Percentiles rank a stretch among this genome's conserved stretches.
phyloP scores from a whole-genome alignment of 768 basidiomycete species.

The Termitomyces sp. region DNA sequence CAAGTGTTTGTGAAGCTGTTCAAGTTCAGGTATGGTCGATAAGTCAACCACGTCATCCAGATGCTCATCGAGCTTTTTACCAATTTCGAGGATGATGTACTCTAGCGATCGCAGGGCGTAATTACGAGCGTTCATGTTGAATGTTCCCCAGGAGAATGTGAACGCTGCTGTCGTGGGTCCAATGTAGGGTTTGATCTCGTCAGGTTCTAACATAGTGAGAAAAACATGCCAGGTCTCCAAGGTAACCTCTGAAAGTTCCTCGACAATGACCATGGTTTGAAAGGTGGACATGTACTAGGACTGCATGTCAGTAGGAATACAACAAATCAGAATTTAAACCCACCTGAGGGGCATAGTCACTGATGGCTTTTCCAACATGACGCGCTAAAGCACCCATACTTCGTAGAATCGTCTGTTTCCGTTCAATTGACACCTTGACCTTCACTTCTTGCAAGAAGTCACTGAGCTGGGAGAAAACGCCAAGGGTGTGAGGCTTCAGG shows the following conservation, averaged over 20 bases:
- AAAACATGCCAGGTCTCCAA: constrained; percentile 80
- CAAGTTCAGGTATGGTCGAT: constrained; percentile 64
- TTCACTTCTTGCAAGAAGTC: constrained; percentile 83
- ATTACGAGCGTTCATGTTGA: constrained; percentile 48
- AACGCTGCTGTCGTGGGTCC: constrained; percentile 87
- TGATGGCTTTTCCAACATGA: constrained; percentile 67
- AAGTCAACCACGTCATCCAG: constrained; percentile 82
- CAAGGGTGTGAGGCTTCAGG: constrained; percentile 76
- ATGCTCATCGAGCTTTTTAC: constrained; percentile 45
- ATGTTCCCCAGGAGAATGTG: constrained; percentile 68
- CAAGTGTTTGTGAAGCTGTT: constrained; percentile 37
- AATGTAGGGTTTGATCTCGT: constrained; percentile 78
- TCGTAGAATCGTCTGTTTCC: constrained; percentile 76
- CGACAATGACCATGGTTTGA: constrained; percentile 79
- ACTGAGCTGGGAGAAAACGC: constrained; percentile 79
- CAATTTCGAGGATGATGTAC: constrained; percentile 66
- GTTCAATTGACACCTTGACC: constrained; percentile 63
- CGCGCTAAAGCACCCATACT: constrained; percentile 72
- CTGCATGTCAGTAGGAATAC: background rate
- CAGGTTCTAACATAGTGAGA: constrained; percentile 57
- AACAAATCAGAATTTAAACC: constrained; percentile 11
- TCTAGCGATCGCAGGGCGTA: constrained; percentile 59
- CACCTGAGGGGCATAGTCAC: constrained; percentile 85
- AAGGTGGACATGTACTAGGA: constrained; percentile 91
- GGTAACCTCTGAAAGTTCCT: constrained; percentile 74